These are phyloP conservation scores for Diaporthe capsici DNA, from an alignment of 2,329 filamentous ascomycete species.

Conservation along the genomic window DNA sequence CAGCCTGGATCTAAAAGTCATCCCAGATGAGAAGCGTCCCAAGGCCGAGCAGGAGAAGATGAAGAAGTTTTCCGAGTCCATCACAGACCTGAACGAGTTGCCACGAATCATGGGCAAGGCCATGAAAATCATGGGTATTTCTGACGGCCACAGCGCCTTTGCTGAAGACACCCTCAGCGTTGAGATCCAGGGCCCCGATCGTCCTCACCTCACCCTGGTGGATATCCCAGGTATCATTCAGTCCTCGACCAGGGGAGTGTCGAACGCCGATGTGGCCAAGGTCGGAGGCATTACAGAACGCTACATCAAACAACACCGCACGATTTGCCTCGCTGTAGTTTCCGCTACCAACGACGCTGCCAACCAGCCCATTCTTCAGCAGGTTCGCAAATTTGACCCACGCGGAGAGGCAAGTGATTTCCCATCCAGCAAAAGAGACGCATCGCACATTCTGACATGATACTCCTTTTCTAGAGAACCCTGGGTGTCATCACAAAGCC, in stretches of 20 bases:
- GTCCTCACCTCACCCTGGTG: constrained; percentile 31
- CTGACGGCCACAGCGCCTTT: too few relatives aligned
- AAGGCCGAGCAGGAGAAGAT: too few relatives aligned
- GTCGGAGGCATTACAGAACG: background rate
- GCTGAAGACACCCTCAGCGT: background rate
- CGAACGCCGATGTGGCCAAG: background rate
- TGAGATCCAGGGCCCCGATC: constrained; percentile 26
- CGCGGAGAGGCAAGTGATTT: too few relatives aligned
- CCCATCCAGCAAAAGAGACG: too few relatives aligned
- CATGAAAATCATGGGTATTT: too few relatives aligned
- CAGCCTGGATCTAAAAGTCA: too few relatives aligned
- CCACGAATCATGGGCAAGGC: too few relatives aligned
- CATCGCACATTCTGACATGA: too few relatives aligned
- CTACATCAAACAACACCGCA: constrained; percentile 22
- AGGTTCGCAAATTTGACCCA: constrained; percentile 30
- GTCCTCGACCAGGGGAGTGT: constrained; percentile 8
- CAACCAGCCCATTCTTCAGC: constrained; percentile 21
- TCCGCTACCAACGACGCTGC: constrained; percentile 30
- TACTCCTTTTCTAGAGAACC: background rate
- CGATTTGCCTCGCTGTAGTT: constrained; percentile 28
- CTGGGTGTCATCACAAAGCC: constrained; percentile 33
- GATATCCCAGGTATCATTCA: constrained; percentile 36
- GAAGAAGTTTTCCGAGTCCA: too few relatives aligned
- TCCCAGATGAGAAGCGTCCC: too few relatives aligned
- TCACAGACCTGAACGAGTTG: too few relatives aligned